A percentile compares a stretch with the other conserved stretches of the same genome.
These are phyloP conservation scores for Salix viminalis DNA, from an alignment of 345 rosid genomes.

Conservation along the genomic window DNA sequence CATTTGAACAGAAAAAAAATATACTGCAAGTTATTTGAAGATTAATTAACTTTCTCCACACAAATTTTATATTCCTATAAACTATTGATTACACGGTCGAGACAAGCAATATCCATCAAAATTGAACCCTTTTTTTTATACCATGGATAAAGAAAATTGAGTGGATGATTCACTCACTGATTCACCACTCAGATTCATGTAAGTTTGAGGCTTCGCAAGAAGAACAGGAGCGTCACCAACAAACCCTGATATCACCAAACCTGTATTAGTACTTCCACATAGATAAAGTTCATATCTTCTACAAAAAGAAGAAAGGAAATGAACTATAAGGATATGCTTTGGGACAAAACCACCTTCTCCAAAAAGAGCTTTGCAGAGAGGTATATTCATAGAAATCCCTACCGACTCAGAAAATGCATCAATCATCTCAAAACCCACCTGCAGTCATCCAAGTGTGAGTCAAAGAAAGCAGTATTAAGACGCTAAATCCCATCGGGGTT, in stretches of 20 bases:
- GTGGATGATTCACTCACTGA: conserved; percentile 42
- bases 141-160: no score
- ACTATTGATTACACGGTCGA: background rate
- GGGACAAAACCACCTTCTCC: conserved; percentile 10
- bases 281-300: background rate
- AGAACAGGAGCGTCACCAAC: conserved; percentile 14
- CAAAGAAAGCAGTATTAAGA: conserved; percentile 1
- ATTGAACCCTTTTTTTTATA: background rate
- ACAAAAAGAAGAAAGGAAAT: no score
- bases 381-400: conserved; percentile 6
- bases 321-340: no score
- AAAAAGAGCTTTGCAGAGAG: conserved; percentile 17
- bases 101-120: background rate
- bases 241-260: conserved; percentile 12
- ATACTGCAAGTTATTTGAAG: background rate
- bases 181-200: conserved; percentile 97
- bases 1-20: background rate
- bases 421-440: conserved; percentile 81
- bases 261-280: background rate
- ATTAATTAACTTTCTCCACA: background rate
- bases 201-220: conserved; percentile 43
- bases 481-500: background rate
- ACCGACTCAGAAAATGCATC: conserved; percentile 43
- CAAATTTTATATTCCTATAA: background rate
- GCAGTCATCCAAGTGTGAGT: conserved; percentile 10